A percentile compares a stretch with the other conserved stretches of the same genome.
phyloP scores from a whole-genome alignment of 768 basidiomycete species.

The Rhodotorula toruloides region DNA sequence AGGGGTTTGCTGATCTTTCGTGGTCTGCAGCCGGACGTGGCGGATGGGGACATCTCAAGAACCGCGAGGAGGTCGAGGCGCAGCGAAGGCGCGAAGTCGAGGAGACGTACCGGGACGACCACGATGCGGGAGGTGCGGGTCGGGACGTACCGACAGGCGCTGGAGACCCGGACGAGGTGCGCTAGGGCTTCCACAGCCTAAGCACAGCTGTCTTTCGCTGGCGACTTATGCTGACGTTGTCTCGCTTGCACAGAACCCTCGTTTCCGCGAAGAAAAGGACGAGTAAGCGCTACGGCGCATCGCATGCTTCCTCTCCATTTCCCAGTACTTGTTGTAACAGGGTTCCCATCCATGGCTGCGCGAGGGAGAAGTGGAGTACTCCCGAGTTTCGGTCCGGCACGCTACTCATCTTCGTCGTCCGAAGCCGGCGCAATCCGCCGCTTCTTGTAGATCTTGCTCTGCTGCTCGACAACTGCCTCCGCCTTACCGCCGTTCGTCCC shows the following conservation, averaged over 20 bases:
- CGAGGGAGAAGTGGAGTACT: no score
- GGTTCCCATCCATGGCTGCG: no score
- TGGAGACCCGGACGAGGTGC: slow-evolving; percentile 38
- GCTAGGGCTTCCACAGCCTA: background rate
- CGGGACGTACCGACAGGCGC: slow-evolving; percentile 44
- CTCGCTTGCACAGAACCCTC: slow-evolving; percentile 29
- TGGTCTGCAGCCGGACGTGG: slow-evolving; percentile 81
- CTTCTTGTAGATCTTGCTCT: slow-evolving; percentile 25
- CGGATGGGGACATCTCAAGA: slow-evolving; percentile 73
- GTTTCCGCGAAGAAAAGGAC: slow-evolving; percentile 42
- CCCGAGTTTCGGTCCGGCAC: no score
- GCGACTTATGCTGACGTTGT: no score
- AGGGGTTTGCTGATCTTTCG: background rate
- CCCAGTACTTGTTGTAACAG: slow-evolving; percentile 3
- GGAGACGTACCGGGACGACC: slow-evolving; percentile 60
- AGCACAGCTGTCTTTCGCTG: no score
- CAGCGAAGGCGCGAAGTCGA: slow-evolving; percentile 76
- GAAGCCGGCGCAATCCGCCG: slow-evolving; percentile 23
- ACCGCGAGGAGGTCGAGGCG: slow-evolving; percentile 66
- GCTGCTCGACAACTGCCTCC: background rate
- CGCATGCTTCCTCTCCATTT: background rate
- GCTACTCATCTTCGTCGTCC: slow-evolving; percentile 17
- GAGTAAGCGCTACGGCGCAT: slow-evolving; percentile 14
- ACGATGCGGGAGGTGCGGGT: slow-evolving; percentile 31
- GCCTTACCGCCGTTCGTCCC: background rate